Evolutionary conservation across 1,284 basidiomycete species (phyloP), one percentile per base, ranked within the genome.

Genomic region (Irpex sp.): DNA sequence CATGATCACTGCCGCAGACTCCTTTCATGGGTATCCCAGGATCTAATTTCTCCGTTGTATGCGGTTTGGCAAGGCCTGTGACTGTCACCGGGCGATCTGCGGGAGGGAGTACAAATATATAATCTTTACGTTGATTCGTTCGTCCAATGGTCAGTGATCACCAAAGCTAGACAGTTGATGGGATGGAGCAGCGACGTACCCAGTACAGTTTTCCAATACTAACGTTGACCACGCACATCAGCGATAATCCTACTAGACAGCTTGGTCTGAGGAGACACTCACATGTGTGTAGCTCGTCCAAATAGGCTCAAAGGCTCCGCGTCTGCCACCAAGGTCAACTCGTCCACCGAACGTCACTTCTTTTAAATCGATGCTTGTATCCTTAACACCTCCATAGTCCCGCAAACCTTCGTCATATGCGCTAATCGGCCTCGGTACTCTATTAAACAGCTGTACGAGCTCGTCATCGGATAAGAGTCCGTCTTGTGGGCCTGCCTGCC

Each of bases 1-100:
- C 79, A 71, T 98, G 95, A 74, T 98, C 95, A 68, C 91, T 94
- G 9, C 91, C 91, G 66, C 88, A 91, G 28, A 95, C 80, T 16
- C 84, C 86, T 65, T 83, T 84, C 67, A 85, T 80, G n/a, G 95
- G 95, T 51, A 98, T 75, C 7, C 94, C 95, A 8, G 81, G 80
- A 6, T 80, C 80, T 8, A 97, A 79, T 57, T 87, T 82, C 58
- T 82, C 77, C n/a, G 81, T 81, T 18, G 68, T 71, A 63, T 88
- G 89, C 8, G 91, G 88, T 39, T 82, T 74, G 18, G 94, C 82
- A 12, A 95, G 75, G 19, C 85, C 81, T 3, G 78, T 75, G 4
- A 96, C 79, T 21, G 72, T 69, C 3, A 80, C 78, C n/a, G 61
- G 67, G 58, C 69, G 69, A 60, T 72, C 67, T 21, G 74, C 69